A percentile compares a stretch with the other conserved stretches of the same genome.
These are phyloP conservation scores for Clarireedia homoeocarpa DNA, from an alignment of 2,329 filamentous ascomycete species.

Conservation along the genomic window DNA sequence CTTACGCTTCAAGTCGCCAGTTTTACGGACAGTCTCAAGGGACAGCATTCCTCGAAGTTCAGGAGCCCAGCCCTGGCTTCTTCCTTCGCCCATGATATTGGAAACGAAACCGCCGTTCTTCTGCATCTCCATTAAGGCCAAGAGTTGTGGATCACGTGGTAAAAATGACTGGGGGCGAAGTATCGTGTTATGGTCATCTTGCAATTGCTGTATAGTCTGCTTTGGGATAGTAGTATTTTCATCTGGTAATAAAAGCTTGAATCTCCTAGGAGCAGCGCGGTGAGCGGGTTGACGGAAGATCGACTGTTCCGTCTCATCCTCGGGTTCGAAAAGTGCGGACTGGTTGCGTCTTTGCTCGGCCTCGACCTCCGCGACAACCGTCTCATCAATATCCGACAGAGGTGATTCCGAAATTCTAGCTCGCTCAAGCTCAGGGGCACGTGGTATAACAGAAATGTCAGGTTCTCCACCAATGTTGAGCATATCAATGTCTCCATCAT, in stretches of 20 bases:
- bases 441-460: conserved; percentile 40
- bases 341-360: conserved; percentile 42
- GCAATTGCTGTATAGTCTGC: conserved; percentile 75
- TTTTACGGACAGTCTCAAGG: conserved; percentile 67
- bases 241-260: conserved; percentile 78
- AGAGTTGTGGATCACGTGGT: conserved; percentile 75
- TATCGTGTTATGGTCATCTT: conserved; percentile 79
- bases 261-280: conserved; percentile 56
- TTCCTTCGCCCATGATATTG: conserved; percentile 74
- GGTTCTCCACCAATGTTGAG: conserved; percentile 55
- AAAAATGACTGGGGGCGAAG: conserved; percentile 76
- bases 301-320: conserved; percentile 45
- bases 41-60: conserved; percentile 91
- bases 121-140: conserved; percentile 87
- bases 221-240: conserved; percentile 66
- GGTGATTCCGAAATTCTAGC: conserved; percentile 62
- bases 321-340: conserved; percentile 48
- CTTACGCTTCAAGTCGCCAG: conserved; percentile 85
- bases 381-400: conserved; percentile 61
- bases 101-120: conserved; percentile 85
- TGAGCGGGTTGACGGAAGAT: conserved; percentile 62
- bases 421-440: conserved; percentile 42
- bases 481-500: conserved; percentile 58
- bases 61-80: conserved; percentile 76
- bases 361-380: conserved; percentile 51